phyloP scores from a whole-genome alignment of 768 basidiomycete species.

The Naganishia randhawae region DNA sequence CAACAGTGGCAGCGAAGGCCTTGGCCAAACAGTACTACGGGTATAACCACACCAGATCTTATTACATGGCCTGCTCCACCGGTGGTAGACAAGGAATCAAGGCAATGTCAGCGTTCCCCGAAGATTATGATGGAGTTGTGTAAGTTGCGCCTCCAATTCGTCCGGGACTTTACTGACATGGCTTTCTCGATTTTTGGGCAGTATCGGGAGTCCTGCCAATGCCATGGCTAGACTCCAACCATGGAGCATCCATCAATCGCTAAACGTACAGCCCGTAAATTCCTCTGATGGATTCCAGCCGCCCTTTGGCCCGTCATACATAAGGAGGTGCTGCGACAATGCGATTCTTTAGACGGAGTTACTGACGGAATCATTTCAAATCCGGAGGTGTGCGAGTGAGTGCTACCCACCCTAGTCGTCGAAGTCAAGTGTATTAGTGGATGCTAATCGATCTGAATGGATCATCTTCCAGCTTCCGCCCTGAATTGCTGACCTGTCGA shows the following conservation, averaged over 20 bases:
- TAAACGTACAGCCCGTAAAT: constrained; percentile 15
- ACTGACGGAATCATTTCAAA: constrained; percentile 14
- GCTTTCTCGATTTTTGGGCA: not conserved
- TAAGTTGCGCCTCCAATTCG: not conserved
- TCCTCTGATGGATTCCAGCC: constrained; percentile 14
- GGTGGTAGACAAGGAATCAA: constrained; percentile 19
- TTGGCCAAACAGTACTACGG: constrained; percentile 12
- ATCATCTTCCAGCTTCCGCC: not conserved
- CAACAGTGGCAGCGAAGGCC: not conserved
- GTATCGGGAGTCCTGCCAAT: constrained; percentile 15
- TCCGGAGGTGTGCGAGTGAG: constrained; percentile 16
- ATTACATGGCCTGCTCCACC: constrained; percentile 16
- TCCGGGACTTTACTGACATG: not conserved
- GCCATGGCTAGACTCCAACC: constrained; percentile 8
- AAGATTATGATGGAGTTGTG: constrained; percentile 20
- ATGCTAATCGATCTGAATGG: not conserved
- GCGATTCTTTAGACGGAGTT: constrained; percentile 10
- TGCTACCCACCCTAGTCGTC: not conserved
- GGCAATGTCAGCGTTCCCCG: constrained; percentile 17
- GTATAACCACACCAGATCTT: not conserved
- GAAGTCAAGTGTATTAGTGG: not conserved
- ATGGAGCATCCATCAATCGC: constrained; percentile 8
- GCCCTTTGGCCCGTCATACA: constrained; percentile 7
- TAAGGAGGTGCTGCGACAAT: constrained; percentile 3
- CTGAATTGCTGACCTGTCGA: constrained; percentile 6